Evolutionary conservation across 495 filamentous ascomycete genomes (phyloP).

Genomic region (Xylaria cubensis): DNA sequence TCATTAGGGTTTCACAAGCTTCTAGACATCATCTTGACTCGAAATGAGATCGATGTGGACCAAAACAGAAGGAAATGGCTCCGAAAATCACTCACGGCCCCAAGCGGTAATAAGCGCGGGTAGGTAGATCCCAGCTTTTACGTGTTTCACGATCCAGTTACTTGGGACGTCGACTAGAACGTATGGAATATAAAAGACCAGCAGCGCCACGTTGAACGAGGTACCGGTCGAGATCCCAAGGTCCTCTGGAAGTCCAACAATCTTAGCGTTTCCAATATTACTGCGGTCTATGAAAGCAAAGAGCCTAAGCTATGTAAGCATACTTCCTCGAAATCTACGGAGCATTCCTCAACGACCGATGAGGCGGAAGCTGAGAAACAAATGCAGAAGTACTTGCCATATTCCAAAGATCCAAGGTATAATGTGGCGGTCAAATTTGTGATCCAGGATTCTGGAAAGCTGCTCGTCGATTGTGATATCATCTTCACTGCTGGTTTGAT

Average conservation of each 20-base stretch:
- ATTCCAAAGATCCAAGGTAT: conserved; percentile 59
- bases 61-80: no score
- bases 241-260: conserved; percentile 51
- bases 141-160: conserved; percentile 67
- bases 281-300: conserved; percentile 60
- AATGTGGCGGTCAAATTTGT: conserved; percentile 47
- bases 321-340: neutral
- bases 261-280: conserved; percentile 60
- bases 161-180: conserved; percentile 59
- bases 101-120: conserved; percentile 56
- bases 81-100: conserved; percentile 38
- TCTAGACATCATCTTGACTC: no score
- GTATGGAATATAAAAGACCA: conserved; percentile 59
- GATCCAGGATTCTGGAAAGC: conserved; percentile 30
- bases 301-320: conserved; percentile 34
- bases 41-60: no score
- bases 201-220: conserved; percentile 53
- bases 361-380: neutral
- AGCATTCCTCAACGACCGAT: neutral
- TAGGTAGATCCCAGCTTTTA: conserved; percentile 63
- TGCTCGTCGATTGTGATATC: neutral
- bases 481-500: neutral
- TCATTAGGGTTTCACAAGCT: no score
- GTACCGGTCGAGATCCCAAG: conserved; percentile 49
- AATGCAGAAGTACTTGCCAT: conserved; percentile 38